Percentiles rank a stretch among this genome's conserved stretches.
Evolutionary conservation across 768 basidiomycete genomes (phyloP).

Genomic region (Boletus speciosus): DNA sequence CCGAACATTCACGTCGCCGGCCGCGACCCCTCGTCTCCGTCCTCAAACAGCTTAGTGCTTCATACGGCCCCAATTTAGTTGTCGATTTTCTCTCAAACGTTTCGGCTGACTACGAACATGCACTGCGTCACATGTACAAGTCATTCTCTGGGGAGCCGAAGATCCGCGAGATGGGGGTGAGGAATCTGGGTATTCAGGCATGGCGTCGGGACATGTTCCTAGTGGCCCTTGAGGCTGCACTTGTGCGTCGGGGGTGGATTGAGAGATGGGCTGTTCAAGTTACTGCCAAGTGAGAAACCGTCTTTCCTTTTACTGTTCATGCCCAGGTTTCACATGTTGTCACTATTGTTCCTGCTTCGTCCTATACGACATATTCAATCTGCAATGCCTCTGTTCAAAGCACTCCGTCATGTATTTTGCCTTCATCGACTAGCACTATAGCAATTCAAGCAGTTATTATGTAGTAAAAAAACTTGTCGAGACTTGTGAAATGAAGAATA

Average conservation of each 20-base stretch:
- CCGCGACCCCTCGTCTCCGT: constrained; percentile 37
- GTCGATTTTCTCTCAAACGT: constrained; percentile 40
- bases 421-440: not conserved
- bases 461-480: not conserved
- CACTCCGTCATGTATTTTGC: not conserved
- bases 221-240: constrained; percentile 49
- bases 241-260: constrained; percentile 43
- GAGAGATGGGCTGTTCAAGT: constrained; percentile 43
- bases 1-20: constrained; percentile 33
- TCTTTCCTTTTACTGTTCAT: not conserved
- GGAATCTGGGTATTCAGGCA: constrained; percentile 29
- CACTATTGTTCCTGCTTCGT: not conserved
- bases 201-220: constrained; percentile 50
- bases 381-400: not conserved
- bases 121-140: constrained; percentile 8
- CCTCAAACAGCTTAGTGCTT: constrained; percentile 34
- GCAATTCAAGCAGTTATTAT: not conserved
- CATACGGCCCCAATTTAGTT: constrained; percentile 18
- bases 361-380: too few species aligned
- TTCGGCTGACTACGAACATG: constrained; percentile 32
- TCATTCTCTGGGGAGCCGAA: constrained; percentile 8
- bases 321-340: not conserved
- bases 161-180: constrained; percentile 11
- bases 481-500: not conserved
- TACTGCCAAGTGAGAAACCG: constrained; percentile 8